These are phyloP conservation scores for Solanum paucissectum DNA, from an alignment of 257 asterid genomes.

Conservation along the genomic window DNA sequence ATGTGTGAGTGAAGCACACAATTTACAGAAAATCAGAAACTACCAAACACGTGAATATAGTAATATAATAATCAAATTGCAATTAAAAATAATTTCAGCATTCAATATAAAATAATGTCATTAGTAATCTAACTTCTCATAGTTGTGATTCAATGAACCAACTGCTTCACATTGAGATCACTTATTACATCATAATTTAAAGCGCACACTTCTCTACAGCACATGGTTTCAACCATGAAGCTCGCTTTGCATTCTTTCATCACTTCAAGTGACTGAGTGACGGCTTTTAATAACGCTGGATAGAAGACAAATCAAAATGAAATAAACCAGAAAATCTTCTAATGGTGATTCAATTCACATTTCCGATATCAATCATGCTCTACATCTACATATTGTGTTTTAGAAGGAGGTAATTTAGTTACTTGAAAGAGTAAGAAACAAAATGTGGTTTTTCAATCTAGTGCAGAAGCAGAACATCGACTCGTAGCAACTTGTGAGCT, in stretches of 20 bases:
- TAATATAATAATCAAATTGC: background rate
- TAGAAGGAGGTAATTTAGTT: background rate
- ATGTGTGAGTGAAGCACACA: background rate
- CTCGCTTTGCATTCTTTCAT: background rate
- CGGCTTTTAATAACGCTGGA: background rate
- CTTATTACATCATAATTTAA: background rate
- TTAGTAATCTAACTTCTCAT: background rate
- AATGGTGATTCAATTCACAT: background rate
- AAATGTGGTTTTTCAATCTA: background rate
- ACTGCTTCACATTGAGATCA: background rate
- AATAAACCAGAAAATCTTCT: background rate
- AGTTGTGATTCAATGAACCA: background rate
- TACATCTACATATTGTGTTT: background rate
- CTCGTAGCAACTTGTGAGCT: background rate
- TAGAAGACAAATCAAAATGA: background rate
- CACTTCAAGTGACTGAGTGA: background rate
- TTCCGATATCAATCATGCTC: background rate
- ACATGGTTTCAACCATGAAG: background rate
- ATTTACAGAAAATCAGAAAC: background rate
- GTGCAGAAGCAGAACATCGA: background rate
- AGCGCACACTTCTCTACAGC: background rate
- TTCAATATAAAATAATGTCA: background rate
- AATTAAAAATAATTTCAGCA: background rate
- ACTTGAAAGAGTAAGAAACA: background rate
- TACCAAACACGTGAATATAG: background rate